Evolutionary conservation across 2,329 filamentous ascomycete genomes (phyloP), one percentile per base, ranked within the genome.

Genomic region (Pezicula radicicola): DNA sequence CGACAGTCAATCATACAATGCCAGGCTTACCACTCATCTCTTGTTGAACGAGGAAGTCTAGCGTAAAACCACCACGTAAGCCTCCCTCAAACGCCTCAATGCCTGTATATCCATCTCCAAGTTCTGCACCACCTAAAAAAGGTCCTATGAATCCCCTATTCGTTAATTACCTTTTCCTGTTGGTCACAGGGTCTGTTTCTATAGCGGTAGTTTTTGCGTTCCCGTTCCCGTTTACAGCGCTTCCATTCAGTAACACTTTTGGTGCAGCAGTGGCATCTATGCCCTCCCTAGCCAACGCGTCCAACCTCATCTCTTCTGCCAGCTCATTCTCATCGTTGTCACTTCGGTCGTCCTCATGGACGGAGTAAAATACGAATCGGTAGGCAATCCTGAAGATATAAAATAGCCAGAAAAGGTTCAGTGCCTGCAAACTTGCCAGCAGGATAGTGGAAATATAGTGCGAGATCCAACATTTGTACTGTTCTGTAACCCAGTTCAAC

Each of bases 361-460:
- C 75, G 48, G 80, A 79, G 61, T 79, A 79, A 40, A 80, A 75
- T 16, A 88, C 73, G 60, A 89, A 88, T 53, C 88, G 79, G 62
- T 85, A 89, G 44, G 86, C 85, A 58, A 92, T 90, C 58, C 88
- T 79, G 53, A 88, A 67, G 62, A 93, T 91, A 69, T 87, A 83
- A 70, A 85, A 89, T 53, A 91, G 80, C 89, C 89, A 93, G 72
- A 92, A 91, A 9, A 92, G 68, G 67, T 93, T 93, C 49, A 93
- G 77, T 1, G 83, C 81, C 70, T 93, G 89, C 33, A 93, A 76
- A 3, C 77, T 74, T 3, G 82, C 76, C 6, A 93, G 78, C 25
- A 93, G 77, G 3, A 64, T 61, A 8, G 84, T 75, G 10, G 87
- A 86, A 62, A 92, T 90, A 67, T 75, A 74, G 66, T 90, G 85